phyloP scores from a whole-genome alignment of 176 grass and related monocot genomes.

The Carex littledalei region DNA sequence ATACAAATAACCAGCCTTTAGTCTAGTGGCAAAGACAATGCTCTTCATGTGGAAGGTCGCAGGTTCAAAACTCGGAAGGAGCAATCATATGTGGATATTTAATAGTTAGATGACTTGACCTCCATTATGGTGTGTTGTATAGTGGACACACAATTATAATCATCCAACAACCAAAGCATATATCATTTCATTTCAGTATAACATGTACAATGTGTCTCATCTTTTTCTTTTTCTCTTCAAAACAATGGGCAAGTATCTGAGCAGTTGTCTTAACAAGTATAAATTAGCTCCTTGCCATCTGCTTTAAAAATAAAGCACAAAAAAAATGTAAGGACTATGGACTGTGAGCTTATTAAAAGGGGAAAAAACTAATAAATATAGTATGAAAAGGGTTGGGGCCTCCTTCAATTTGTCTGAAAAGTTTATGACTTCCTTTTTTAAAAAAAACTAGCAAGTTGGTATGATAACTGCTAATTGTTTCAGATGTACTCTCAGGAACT shows the following conservation, averaged over 20 bases:
- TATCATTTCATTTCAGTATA: neutral
- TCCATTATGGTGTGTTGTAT: neutral
- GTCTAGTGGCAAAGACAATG: too few species aligned
- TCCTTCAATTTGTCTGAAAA: neutral
- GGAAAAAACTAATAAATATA: neutral
- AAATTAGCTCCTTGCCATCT: neutral
- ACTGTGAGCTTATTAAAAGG: neutral
- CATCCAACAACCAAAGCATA: neutral
- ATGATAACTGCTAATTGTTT: neutral
- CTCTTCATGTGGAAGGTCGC: too few species aligned
- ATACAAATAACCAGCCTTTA: neutral
- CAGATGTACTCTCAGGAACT: neutral
- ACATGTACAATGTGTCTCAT: neutral
- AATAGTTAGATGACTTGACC: too few species aligned
- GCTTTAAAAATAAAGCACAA: neutral
- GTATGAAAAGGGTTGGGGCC: neutral
- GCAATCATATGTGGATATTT: too few species aligned
- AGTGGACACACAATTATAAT: neutral
- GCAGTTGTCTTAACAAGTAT: neutral
- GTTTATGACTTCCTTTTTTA: neutral
- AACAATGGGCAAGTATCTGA: neutral
- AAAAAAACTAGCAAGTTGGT: neutral
- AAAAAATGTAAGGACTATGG: neutral
- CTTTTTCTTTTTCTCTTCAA: neutral
- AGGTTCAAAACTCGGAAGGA: too few species aligned